Evolutionary conservation across 768 basidiomycete genomes (phyloP).

Genomic region (Suillus spraguei): DNA sequence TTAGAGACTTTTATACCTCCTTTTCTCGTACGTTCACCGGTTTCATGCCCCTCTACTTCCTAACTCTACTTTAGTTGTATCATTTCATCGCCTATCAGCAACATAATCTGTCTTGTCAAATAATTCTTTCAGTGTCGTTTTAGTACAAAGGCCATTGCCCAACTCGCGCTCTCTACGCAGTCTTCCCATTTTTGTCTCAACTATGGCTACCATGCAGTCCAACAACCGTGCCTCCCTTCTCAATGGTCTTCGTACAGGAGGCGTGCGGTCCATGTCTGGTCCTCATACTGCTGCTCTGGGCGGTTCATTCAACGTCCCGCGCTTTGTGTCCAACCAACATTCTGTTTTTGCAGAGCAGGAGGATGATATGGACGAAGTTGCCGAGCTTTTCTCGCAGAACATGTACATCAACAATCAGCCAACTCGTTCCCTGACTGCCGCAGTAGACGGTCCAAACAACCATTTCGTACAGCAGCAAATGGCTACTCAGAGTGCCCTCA

Average conservation of each 20-base stretch:
- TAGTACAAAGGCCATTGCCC: slow-evolving; percentile 12
- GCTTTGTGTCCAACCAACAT: slow-evolving; percentile 46
- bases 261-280: slow-evolving; percentile 66
- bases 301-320: slow-evolving; percentile 64
- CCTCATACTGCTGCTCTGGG: slow-evolving; percentile 72
- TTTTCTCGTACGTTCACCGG: not conserved
- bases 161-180: slow-evolving; percentile 18
- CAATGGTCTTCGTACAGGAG: slow-evolving; percentile 86
- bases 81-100: slow-evolving; percentile 19
- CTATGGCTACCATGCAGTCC: slow-evolving; percentile 47
- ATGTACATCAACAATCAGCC: slow-evolving; percentile 49
- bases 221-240: slow-evolving; percentile 83
- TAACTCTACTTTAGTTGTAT: slow-evolving; percentile 16
- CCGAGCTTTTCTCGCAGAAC: slow-evolving; percentile 56
- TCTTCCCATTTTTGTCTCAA: slow-evolving; percentile 18
- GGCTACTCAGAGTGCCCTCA: slow-evolving; percentile 50
- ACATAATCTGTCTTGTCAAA: slow-evolving; percentile 34
- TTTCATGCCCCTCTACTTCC: not conserved
- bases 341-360: slow-evolving; percentile 48
- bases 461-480: slow-evolving; percentile 68
- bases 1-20: slow-evolving; percentile 19
- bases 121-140: slow-evolving; percentile 26
- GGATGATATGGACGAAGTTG: slow-evolving; percentile 59
- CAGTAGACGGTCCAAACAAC: slow-evolving; percentile 69
- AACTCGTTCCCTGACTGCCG: slow-evolving; percentile 67